Percentiles rank a stretch among this genome's conserved stretches.
These are phyloP conservation scores for Ceratobasidium papillatum DNA, from an alignment of 1,284 basidiomycete species.

Conservation along the genomic window DNA sequence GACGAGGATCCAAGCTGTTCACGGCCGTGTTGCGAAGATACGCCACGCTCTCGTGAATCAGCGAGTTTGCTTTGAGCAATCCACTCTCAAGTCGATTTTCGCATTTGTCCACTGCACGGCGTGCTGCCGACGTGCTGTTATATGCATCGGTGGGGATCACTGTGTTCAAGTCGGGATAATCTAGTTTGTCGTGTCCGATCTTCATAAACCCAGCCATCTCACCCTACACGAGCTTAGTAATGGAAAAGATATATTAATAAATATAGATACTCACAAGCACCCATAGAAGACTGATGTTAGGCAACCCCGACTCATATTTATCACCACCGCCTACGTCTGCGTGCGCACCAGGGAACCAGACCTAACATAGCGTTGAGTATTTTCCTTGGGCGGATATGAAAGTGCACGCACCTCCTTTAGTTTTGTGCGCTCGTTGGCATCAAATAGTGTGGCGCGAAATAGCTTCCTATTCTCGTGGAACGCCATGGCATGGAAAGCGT, in stretches of 20 bases:
- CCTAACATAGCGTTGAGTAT: not conserved
- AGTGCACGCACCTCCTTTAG: constrained; percentile 31
- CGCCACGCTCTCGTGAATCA: constrained; percentile 24
- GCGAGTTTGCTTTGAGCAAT: not conserved
- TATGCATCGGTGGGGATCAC: constrained; percentile 22
- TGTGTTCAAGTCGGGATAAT: constrained; percentile 7
- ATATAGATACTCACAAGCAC: constrained; percentile 1
- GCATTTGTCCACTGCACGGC: constrained; percentile 16
- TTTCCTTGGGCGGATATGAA: not conserved
- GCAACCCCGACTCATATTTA: not conserved
- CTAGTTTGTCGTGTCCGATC: not conserved
- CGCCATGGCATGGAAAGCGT: constrained; percentile 40
- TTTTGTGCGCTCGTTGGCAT: not conserved
- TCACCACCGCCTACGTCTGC: constrained; percentile 41
- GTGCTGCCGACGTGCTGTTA: not conserved
- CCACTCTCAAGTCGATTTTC: constrained; percentile 10
- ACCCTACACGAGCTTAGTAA: not conserved
- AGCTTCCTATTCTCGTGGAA: constrained; percentile 40
- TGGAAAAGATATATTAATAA: not conserved
- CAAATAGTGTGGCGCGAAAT: constrained; percentile 25
- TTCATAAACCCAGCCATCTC: constrained; percentile 12
- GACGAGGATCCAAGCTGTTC: constrained; percentile 4
- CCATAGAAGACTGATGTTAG: constrained; percentile 29
- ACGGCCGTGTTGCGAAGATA: not conserved
- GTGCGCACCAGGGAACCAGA: constrained; percentile 41